Percentiles rank a stretch among this genome's conserved stretches.
phyloP scores from a whole-genome alignment of 208 protist genomes.

The Trypanosoma boissoni region DNA sequence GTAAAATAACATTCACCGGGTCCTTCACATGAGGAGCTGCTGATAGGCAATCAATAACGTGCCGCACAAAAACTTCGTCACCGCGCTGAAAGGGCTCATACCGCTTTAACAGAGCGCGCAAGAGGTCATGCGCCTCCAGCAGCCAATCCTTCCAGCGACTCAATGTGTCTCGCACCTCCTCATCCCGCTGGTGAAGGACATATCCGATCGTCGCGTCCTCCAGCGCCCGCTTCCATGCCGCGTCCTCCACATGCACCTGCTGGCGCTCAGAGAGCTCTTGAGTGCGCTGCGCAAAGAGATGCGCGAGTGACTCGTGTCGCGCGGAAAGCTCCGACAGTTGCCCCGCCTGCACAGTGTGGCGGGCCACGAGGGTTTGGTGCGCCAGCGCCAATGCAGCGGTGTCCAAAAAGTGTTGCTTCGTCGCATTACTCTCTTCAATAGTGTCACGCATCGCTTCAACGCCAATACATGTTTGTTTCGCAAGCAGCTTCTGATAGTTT shows the following conservation, averaged over 20 bases:
- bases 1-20: neutral
- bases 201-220: conserved; percentile 20
- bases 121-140: conserved; percentile 15
- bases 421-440: neutral
- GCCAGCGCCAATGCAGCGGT: neutral
- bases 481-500: conserved; percentile 7
- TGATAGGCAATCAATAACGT: conserved; percentile 17
- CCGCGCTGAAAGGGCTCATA: conserved; percentile 29
- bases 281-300: conserved; percentile 5
- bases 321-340: conserved; percentile 7
- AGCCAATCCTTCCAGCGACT: conserved; percentile 14
- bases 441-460: neutral
- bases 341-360: neutral
- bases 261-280: conserved; percentile 1
- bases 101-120: conserved; percentile 19
- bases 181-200: conserved; percentile 19
- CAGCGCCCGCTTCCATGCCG: conserved; percentile 3
- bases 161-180: conserved; percentile 17
- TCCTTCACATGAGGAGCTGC: conserved; percentile 20
- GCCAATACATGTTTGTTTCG: conserved; percentile 3
- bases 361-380: neutral
- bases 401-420: conserved; percentile 11
- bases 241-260: conserved; percentile 2
- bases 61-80: conserved; percentile 22
- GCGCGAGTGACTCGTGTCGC: conserved; percentile 4